These are phyloP conservation scores for Sanguinoderma infundibulare DNA, from an alignment of 1,284 basidiomycete genomes.

Conservation along the genomic window DNA sequence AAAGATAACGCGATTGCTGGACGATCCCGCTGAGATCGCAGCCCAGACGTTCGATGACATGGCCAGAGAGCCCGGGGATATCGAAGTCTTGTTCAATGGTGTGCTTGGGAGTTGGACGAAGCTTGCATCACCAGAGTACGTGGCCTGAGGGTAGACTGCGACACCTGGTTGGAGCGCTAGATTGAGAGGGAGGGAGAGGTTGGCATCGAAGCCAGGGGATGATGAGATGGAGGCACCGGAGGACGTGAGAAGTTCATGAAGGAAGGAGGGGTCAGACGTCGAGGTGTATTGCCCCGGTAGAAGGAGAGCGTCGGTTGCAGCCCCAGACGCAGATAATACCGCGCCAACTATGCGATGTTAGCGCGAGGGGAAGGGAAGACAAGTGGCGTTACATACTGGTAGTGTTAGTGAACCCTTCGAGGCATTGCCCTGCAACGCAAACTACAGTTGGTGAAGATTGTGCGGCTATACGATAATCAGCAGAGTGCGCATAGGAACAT, in stretches of 20 bases:
- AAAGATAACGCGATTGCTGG: constrained; percentile 59
- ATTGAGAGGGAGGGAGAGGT: constrained; percentile 63
- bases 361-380: constrained; percentile 4
- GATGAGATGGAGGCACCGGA: constrained; percentile 60
- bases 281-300: constrained; percentile 77
- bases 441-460: constrained; percentile 65
- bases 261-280: constrained; percentile 69
- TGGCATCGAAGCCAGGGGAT: constrained; percentile 64
- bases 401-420: constrained; percentile 72
- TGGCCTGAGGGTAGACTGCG: constrained; percentile 57
- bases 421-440: constrained; percentile 83
- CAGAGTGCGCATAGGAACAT: not conserved
- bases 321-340: constrained; percentile 58
- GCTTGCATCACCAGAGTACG: constrained; percentile 65
- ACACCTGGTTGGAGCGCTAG: constrained; percentile 69
- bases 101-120: constrained; percentile 61
- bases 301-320: constrained; percentile 57
- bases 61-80: constrained; percentile 60
- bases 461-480: constrained; percentile 43
- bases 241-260: constrained; percentile 68
- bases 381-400: constrained; percentile 53
- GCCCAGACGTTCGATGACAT: constrained; percentile 72
- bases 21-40: constrained; percentile 55
- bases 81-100: constrained; percentile 50
- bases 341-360: constrained; percentile 58